Base-by-base conservation (phyloP, 345 rosid genomes). In the Punica granatum region DNA sequence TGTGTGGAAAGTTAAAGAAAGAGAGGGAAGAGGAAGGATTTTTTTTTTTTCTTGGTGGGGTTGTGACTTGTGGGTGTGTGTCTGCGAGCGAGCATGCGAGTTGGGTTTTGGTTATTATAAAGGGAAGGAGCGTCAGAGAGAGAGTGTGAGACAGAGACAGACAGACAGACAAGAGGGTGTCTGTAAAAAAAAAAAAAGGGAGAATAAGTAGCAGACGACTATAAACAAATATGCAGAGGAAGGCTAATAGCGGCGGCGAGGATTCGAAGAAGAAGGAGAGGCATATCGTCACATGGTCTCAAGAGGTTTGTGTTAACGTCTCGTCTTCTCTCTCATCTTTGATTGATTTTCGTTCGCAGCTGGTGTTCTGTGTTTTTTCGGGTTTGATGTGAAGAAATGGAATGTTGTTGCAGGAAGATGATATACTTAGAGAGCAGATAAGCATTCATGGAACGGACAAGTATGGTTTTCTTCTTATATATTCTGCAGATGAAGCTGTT, bases 181-280 rank as follows among this genome's bases (percentile, higher is more conserved):
- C 61, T 59, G 44, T 26, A 66, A 44, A 7, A 46, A 39, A 46
- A 32, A 66, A 36, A 4, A 41, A 39, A 56, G 15, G 14, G 67
- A 1, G 61, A 28, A 12, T 26, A 56, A 30, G 15, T 10, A 56
- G 61, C 34, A 28, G 70, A 76, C 30, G 65, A 82, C 84, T 77
- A 80, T 88, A 79, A 71, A 59, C 82, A 61, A 85, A 67, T 82
- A 87, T 81, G 80, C 85, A 71, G 72, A 77, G 75, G 81, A 76
- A 16, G 61, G n/a, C 36, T 35, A 75, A 44, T 68, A 73, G 49
- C 74, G 63, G 44, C 64, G 75, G 70, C 80, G 92, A 88, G 72
- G 90, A 85, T 72, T 82, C 84, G 73, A 87, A 83, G 83, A 92
- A 86, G 91, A 92, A 92, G 88, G 95, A 92, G 77, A 83, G 97